Evolutionary conservation across 208 protist species (phyloP).

Genomic region (Trypanosoma theileri): DNA sequence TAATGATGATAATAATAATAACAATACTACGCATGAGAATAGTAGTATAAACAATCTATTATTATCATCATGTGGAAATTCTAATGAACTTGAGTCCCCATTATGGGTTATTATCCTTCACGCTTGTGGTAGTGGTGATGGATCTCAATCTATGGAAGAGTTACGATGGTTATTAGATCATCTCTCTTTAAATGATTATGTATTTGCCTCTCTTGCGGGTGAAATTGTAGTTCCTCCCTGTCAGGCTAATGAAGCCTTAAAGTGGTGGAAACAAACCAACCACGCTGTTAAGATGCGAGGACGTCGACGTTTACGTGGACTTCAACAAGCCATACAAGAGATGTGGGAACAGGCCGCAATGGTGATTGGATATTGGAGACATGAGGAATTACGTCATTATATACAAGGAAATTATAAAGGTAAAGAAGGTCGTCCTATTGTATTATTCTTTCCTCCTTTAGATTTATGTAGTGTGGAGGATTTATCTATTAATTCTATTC

Average conservation of each 20-base stretch:
- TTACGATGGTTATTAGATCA: slow-evolving; percentile 14
- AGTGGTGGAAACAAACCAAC: slow-evolving; percentile 3
- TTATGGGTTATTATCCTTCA: slow-evolving; percentile 5
- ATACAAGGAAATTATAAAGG: neutral
- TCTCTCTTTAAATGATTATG: slow-evolving; percentile 5
- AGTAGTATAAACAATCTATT: neutral
- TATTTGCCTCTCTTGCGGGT: slow-evolving; percentile 22
- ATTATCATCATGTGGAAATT: too few relatives aligned
- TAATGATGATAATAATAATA: neutral
- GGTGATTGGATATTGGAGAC: slow-evolving; percentile 9
- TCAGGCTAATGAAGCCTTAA: neutral
- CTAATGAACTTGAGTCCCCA: too few relatives aligned
- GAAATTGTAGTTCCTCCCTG: slow-evolving; percentile 9
- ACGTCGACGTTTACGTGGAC: too few relatives aligned
- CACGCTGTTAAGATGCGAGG: neutral
- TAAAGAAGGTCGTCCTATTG: neutral
- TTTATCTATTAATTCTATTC: slow-evolving; percentile 2
- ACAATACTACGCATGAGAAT: neutral
- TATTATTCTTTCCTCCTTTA: slow-evolving; percentile 16
- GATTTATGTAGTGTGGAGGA: slow-evolving; percentile 2
- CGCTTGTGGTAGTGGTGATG: neutral
- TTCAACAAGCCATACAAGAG: neutral
- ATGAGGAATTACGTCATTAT: neutral
- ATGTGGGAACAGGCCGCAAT: slow-evolving; percentile 20
- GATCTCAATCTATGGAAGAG: slow-evolving; percentile 5